Evolutionary conservation across 441 rosid genomes (phyloP).

Genomic region (Eutrema salsugineum): DNA sequence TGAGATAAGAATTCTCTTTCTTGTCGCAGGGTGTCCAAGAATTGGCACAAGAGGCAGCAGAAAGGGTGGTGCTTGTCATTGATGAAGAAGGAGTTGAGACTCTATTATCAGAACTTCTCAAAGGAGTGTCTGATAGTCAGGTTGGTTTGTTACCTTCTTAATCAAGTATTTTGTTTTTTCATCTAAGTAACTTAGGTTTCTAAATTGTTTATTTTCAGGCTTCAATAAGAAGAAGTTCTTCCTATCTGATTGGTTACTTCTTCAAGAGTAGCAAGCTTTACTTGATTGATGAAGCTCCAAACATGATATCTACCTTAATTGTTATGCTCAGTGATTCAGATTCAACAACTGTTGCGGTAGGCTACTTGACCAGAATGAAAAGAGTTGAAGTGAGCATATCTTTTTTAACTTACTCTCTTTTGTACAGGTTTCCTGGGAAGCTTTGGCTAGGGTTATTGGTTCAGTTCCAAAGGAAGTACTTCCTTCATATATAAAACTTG

Average conservation of each 20-base stretch:
- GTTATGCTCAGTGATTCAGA: constrained; percentile 92
- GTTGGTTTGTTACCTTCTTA: constrained; percentile 34
- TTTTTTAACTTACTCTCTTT: constrained; percentile 9
- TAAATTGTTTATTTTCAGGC: constrained; percentile 50
- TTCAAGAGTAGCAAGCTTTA: constrained; percentile 91
- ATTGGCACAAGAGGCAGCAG: constrained; percentile 92
- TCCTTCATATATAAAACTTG: constrained; percentile 85
- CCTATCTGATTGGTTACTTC: constrained; percentile 91
- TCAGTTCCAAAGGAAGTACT: constrained; percentile 97
- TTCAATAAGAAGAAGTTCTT: constrained; percentile 82
- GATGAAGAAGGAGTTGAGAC: constrained; percentile 95
- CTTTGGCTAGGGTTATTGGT: constrained; percentile 80
- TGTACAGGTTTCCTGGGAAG: constrained; percentile 95
- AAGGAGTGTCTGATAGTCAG: constrained; percentile 78
- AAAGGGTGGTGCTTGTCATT: constrained; percentile 82
- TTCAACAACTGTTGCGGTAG: constrained; percentile 80
- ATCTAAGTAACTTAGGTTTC: constrained; percentile 7
- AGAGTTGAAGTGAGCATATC: not conserved
- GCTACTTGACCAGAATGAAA: constrained; percentile 16
- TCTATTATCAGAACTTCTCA: constrained; percentile 86
- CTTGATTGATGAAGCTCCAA: constrained; percentile 97
- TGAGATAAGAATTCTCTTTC: constrained; percentile 8
- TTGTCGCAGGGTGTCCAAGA: constrained; percentile 70
- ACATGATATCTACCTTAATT: constrained; percentile 88
- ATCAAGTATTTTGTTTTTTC: constrained; percentile 1